phyloP scores from a whole-genome alignment of 139 green algal species.

The Penium margaritaceum region DNA sequence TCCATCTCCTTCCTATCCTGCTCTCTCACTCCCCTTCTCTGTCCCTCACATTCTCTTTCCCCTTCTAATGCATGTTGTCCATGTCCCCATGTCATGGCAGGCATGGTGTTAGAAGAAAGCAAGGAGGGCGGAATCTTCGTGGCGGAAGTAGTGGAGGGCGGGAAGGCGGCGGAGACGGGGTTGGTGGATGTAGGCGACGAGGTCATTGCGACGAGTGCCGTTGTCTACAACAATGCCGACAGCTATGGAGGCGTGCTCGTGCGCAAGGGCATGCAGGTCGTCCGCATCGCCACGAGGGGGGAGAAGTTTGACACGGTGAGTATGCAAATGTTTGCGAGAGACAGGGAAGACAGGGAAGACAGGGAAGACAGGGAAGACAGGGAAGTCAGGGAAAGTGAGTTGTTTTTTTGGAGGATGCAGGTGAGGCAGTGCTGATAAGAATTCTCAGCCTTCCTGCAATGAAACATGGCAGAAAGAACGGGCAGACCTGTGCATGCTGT shows the following conservation, averaged over 20 bases:
- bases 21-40: no score
- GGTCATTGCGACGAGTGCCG: conserved; percentile 42
- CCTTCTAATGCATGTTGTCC: no score
- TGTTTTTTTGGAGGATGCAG: not conserved
- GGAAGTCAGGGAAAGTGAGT: not conserved
- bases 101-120: conserved; percentile 41
- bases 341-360: no score
- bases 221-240: conserved; percentile 37
- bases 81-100: no score
- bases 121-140: conserved; percentile 41
- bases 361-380: no score
- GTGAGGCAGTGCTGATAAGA: not conserved
- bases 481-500: no score
- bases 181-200: conserved; percentile 39
- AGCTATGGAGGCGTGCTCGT: conserved; percentile 36
- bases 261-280: conserved; percentile 36
- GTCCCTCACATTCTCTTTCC: no score
- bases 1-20: no score
- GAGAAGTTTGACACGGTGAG: conserved; percentile 37
- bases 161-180: conserved; percentile 41
- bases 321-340: not conserved
- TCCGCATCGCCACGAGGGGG: conserved; percentile 37
- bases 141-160: conserved; percentile 27
- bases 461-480: not conserved
- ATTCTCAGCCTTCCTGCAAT: not conserved